Evolutionary conservation across 2,329 filamentous ascomycete species (phyloP).

Genomic region (Ambrosiella cleistominuta): DNA sequence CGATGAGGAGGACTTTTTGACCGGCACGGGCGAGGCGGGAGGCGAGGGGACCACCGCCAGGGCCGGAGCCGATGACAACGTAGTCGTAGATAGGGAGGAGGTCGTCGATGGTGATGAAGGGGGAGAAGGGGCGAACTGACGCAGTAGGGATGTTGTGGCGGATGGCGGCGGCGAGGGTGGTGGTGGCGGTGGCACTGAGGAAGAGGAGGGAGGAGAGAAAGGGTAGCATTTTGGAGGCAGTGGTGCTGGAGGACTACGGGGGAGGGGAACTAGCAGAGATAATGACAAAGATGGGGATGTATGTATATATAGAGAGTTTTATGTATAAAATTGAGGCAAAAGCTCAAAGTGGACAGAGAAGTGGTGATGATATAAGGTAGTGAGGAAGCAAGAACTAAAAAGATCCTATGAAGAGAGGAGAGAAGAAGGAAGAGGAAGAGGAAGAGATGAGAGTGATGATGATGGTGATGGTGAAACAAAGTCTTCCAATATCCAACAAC

Average conservation of each 20-base stretch:
- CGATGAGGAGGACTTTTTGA: constrained; percentile 38
- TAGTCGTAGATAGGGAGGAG: constrained; percentile 30
- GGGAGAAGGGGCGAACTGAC: neutral
- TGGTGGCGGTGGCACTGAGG: constrained; percentile 4
- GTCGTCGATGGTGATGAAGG: constrained; percentile 6
- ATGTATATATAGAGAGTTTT: neutral
- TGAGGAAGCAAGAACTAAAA: neutral
- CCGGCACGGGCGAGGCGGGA: constrained; percentile 38
- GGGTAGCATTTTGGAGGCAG: neutral
- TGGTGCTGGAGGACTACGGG: neutral
- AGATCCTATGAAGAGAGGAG: neutral
- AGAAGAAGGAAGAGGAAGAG: neutral
- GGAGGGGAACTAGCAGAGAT: neutral
- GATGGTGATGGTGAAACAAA: neutral
- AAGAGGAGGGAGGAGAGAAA: neutral
- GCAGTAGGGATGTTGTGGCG: neutral
- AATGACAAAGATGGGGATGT: neutral
- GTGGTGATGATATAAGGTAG: neutral
- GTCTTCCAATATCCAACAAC: neutral
- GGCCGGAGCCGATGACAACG: constrained; percentile 39
- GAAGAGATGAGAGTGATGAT: neutral
- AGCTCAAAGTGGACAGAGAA: neutral
- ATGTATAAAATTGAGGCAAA: neutral
- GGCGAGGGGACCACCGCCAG: constrained; percentile 37
- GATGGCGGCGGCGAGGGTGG: constrained; percentile 3